phyloP scores from a whole-genome alignment of 139 green algal genomes.

The Chlamydomonas sp. region DNA sequence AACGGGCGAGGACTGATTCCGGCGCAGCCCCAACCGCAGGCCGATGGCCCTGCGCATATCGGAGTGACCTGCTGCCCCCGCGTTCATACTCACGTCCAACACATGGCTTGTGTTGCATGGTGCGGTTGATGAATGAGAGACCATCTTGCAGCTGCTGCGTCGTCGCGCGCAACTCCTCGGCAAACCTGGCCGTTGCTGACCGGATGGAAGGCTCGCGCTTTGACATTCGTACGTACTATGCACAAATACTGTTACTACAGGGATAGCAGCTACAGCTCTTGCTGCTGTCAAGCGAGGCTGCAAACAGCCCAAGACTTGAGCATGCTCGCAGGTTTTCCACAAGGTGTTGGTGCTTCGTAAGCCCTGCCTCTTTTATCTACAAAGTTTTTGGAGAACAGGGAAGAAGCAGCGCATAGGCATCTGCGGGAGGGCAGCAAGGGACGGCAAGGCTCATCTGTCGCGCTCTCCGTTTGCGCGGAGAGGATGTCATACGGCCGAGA shows the following conservation, averaged over 20 bases:
- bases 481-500: too few relatives aligned
- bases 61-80: too few relatives aligned
- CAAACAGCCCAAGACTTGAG: too few relatives aligned
- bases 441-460: too few relatives aligned
- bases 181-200: neutral
- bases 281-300: too few relatives aligned
- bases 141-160: conserved; percentile 10
- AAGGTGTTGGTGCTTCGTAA: too few relatives aligned
- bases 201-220: neutral
- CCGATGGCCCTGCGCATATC: neutral
- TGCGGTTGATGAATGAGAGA: conserved; percentile 17
- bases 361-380: too few relatives aligned
- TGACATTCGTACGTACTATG: neutral
- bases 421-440: too few relatives aligned
- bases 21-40: neutral
- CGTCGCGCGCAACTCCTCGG: neutral
- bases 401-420: too few relatives aligned
- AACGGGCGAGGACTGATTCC: neutral
- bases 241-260: neutral
- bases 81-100: conserved; percentile 21
- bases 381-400: too few relatives aligned
- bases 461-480: too few relatives aligned
- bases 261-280: neutral
- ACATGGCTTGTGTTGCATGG: conserved; percentile 23
- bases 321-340: too few relatives aligned